Base-by-base conservation (phyloP, 805 yeast genomes). In the Ogataea glucozyma region DNA sequence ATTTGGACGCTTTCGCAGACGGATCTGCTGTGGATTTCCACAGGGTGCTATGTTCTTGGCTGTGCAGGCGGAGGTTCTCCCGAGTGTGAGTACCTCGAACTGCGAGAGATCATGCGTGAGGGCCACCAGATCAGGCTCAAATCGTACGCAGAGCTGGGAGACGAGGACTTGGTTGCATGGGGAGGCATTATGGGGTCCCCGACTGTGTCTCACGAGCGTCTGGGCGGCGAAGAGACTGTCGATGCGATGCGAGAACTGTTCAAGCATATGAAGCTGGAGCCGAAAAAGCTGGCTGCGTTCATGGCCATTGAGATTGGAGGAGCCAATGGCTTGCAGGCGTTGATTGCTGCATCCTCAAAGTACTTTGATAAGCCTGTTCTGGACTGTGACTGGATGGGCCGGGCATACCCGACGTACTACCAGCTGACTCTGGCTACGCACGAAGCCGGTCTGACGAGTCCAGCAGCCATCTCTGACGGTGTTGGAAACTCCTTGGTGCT, bases 41-140 rank as follows among this genome's bases (percentile, higher is more conserved):
- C 69, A 35, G 78, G 78, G 13, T 56, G 69, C 18, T 47, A 72
- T 46, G 68, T 73, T 39, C 62, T 73, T 3, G 78, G 78, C 6
- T 69, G 73, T 55, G 78, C 76, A 2, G 78, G 78, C n/a, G 78
- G 78, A 24, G 78, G 78, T 29, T 63, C 64, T 33, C 77, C 78
- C 23, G 69, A 71, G 51, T 59, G 72, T 5, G 53, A 51, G 14
- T 70, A 49, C 41, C 54, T 73, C 22, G 67, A 64, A 35, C 44
- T 61, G 1, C 49, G 65, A 23, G 63, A 62, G 32, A 39, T 58
- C 34, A 34, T 72, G 13, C 44, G 64, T 26, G 40, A 47, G 2
- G 78, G 76, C 11, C 62, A 58, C 18, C 37, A 26, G 2, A 59
- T 69, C 18, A 51, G 32, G 31, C 64, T 72, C 8, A 49, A 70